Percentiles rank a stretch among this genome's conserved stretches.
Conservation (phyloP, 2,329 filamentous ascomycete species). For the Aspergillus sp. region DNA sequence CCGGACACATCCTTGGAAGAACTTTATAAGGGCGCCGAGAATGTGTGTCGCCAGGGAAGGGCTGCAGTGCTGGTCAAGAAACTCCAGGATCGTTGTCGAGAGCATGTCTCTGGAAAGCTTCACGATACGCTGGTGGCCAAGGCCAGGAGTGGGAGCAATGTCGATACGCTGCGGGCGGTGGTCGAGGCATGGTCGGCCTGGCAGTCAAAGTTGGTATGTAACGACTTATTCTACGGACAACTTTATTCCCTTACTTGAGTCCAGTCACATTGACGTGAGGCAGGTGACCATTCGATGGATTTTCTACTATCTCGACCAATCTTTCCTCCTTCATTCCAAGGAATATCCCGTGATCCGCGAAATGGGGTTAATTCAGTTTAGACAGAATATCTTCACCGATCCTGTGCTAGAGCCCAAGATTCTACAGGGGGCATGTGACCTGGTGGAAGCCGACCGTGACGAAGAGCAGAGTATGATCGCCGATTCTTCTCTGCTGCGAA, state of each 20-base stretch:
- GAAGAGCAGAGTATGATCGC: conserved; percentile 51
- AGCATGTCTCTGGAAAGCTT: conserved; percentile 58
- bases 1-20: conserved; percentile 77
- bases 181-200: conserved; percentile 70
- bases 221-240: too few species aligned
- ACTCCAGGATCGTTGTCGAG: conserved; percentile 64
- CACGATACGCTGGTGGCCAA: conserved; percentile 58
- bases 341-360: conserved; percentile 73
- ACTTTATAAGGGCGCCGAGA: conserved; percentile 86
- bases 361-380: conserved; percentile 74
- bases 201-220: conserved; percentile 70
- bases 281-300: conserved; percentile 77
- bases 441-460: conserved; percentile 70
- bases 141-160: conserved; percentile 53
- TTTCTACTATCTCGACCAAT: conserved; percentile 91
- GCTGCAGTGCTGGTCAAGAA: conserved; percentile 65
- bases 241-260: not conserved
- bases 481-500: conserved; percentile 65
- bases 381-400: conserved; percentile 58
- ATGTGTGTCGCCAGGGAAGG: conserved; percentile 77
- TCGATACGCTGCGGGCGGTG: conserved; percentile 62
- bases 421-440: conserved; percentile 69
- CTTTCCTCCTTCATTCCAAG: conserved; percentile 75
- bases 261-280: not conserved
- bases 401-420: conserved; percentile 51